Evolutionary conservation across 1,284 basidiomycete genomes (phyloP).

Genomic region (Gomphus sp.): DNA sequence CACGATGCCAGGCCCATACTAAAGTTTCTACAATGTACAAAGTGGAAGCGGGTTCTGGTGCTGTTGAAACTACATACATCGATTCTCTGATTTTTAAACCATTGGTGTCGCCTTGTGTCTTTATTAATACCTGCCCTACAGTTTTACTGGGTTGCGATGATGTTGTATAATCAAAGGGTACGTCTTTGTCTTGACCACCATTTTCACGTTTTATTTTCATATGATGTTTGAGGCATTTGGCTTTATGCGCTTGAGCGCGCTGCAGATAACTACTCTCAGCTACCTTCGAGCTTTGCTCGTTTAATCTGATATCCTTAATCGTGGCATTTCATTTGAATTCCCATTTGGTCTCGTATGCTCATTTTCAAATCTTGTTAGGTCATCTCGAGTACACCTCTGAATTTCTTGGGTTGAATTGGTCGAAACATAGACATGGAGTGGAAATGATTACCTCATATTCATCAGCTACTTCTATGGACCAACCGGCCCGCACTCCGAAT

Average conservation of each 20-base stretch:
- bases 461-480: too few species aligned
- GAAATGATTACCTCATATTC: too few species aligned
- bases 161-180: background rate
- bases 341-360: too few species aligned
- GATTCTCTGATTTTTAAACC: slow-evolving; percentile 2
- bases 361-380: too few species aligned
- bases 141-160: background rate
- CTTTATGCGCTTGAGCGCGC: background rate
- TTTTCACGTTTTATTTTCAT: background rate
- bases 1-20: slow-evolving; percentile 45
- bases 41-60: slow-evolving; percentile 47
- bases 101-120: background rate
- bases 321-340: too few species aligned
- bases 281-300: background rate
- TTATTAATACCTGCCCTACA: background rate
- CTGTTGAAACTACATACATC: slow-evolving; percentile 60
- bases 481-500: too few species aligned
- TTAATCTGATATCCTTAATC: too few species aligned
- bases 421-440: too few species aligned
- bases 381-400: too few species aligned
- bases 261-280: slow-evolving; percentile 4
- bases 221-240: slow-evolving; percentile 10
- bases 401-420: too few species aligned
- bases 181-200: background rate
- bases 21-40: slow-evolving; percentile 19